phyloP scores from a whole-genome alignment of 2,329 filamentous ascomycete genomes.

The Epichloe brachyelytri region DNA sequence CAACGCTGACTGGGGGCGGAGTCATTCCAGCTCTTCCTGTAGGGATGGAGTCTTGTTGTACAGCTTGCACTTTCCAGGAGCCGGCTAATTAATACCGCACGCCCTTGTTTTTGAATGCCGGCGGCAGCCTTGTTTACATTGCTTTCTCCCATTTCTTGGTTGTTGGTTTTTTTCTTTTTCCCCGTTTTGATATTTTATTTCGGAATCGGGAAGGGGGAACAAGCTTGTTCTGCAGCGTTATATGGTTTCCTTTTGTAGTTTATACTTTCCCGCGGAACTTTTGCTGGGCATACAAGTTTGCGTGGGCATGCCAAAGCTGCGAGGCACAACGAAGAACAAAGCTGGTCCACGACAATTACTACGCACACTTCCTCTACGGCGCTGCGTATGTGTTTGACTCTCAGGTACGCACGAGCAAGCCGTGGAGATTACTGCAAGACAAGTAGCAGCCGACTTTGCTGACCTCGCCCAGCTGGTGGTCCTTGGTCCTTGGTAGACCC shows the following conservation, averaged over 20 bases:
- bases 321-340: neutral
- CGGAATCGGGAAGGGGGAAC: neutral
- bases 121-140: slow-evolving; percentile 2
- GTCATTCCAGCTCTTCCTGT: slow-evolving; percentile 10
- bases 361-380: neutral
- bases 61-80: slow-evolving; percentile 7
- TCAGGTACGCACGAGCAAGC: no score
- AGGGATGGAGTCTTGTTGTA: slow-evolving; percentile 12
- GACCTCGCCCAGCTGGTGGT: neutral
- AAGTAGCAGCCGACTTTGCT: neutral
- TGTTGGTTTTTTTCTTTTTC: neutral
- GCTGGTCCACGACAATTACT: neutral
- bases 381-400: no score
- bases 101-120: neutral
- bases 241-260: neutral
- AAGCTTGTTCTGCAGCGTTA: slow-evolving; percentile 1
- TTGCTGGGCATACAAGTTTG: neutral
- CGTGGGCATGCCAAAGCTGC: neutral
- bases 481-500: neutral
- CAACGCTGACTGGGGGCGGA: slow-evolving; percentile 6
- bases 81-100: neutral
- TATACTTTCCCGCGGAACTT: slow-evolving; percentile 2
- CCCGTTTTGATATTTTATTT: neutral
- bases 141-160: neutral
- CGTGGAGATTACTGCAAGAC: no score